Percentiles rank a stretch among this genome's conserved stretches.
phyloP scores from a whole-genome alignment of 2,329 filamentous ascomycete genomes.

The Bipolaris victoriae region DNA sequence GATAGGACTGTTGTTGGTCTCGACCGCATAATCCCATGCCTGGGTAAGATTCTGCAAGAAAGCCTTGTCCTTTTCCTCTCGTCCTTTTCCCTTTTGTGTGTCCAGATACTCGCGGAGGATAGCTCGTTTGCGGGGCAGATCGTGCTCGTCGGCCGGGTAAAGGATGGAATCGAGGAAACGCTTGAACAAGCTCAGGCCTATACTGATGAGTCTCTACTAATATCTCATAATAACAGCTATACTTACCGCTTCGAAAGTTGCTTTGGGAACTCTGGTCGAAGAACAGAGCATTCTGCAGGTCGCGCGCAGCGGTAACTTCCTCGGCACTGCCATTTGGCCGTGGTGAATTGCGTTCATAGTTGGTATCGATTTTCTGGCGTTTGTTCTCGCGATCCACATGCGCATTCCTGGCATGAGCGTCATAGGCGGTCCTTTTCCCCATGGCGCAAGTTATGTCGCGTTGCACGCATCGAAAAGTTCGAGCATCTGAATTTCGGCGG shows the following conservation, averaged over 20 bases:
- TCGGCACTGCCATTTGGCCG: conserved; percentile 29
- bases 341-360: conserved; percentile 34
- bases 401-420: conserved; percentile 33
- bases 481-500: conserved; percentile 22
- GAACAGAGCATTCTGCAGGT: conserved; percentile 45
- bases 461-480: conserved; percentile 23
- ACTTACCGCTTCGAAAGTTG: conserved; percentile 40
- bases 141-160: conserved; percentile 61
- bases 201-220: conserved; percentile 15
- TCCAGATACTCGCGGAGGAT: conserved; percentile 75
- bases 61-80: conserved; percentile 63
- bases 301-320: conserved; percentile 43
- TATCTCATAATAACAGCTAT: background rate
- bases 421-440: conserved; percentile 44
- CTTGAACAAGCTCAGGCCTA: conserved; percentile 73
- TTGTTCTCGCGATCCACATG: conserved; percentile 36
- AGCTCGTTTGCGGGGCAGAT: conserved; percentile 55
- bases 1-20: conserved; percentile 79
- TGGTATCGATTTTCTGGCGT: conserved; percentile 39
- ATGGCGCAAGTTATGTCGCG: conserved; percentile 24
- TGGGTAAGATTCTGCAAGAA: conserved; percentile 83
- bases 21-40: conserved; percentile 83
- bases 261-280: conserved; percentile 46
- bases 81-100: conserved; percentile 58
- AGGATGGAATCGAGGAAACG: conserved; percentile 68